Conservation (phyloP, 352 stramenopile species). For the Pythium phragmiticola region DNA sequence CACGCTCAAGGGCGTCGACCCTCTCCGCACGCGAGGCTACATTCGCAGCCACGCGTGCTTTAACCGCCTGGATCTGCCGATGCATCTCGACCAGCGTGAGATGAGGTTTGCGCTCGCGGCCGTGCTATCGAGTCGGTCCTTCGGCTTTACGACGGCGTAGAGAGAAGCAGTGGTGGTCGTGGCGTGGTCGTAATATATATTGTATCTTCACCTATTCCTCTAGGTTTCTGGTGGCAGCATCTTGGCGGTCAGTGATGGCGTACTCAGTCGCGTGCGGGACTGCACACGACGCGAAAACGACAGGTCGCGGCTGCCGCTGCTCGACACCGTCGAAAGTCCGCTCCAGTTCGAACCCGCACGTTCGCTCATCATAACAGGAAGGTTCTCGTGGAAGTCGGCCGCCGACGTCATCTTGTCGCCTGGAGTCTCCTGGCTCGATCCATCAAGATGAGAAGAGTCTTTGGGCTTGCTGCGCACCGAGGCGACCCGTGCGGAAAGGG, state of each 20-base stretch:
- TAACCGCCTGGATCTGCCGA: slow-evolving; percentile 91
- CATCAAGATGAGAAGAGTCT: not conserved
- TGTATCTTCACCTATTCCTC: not conserved
- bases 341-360: slow-evolving; percentile 16
- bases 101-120: slow-evolving; percentile 21
- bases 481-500: slow-evolving; percentile 18
- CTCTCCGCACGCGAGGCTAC: slow-evolving; percentile 13
- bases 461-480: slow-evolving; percentile 29
- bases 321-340: slow-evolving; percentile 15
- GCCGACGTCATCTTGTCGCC: slow-evolving; percentile 7
- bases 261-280: slow-evolving; percentile 10
- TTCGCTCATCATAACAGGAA: slow-evolving; percentile 35
- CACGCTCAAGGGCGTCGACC: slow-evolving; percentile 26
- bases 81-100: slow-evolving; percentile 20
- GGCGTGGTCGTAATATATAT: not conserved
- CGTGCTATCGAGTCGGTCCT: slow-evolving; percentile 14
- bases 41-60: slow-evolving; percentile 40
- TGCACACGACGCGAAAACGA: slow-evolving; percentile 18
- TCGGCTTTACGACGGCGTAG: slow-evolving; percentile 24
- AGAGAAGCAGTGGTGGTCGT: not conserved
- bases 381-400: slow-evolving; percentile 35
- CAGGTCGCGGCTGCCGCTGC: slow-evolving; percentile 21
- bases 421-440: not conserved
- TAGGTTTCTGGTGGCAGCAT: slow-evolving; percentile 21
- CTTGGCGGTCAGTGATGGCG: slow-evolving; percentile 19